Conservation (phyloP, 2,329 filamentous ascomycete species). For the Trichophyton mentagrophytes region DNA sequence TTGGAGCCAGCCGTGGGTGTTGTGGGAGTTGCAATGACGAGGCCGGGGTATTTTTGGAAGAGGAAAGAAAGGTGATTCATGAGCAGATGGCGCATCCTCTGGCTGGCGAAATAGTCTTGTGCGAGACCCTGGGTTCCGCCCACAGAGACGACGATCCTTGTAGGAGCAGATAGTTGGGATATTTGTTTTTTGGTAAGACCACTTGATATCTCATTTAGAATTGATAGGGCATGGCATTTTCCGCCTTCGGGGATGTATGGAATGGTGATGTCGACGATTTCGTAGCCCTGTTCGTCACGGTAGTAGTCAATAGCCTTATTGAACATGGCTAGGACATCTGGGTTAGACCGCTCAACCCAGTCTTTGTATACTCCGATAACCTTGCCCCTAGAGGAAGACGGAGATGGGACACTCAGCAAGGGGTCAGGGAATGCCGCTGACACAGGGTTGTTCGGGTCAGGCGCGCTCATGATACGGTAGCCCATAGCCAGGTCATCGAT, state of each 20-base stretch:
- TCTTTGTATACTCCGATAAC: conserved; percentile 56
- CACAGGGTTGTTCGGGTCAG: conserved; percentile 50
- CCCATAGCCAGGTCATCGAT: conserved; percentile 66
- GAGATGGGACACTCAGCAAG: conserved; percentile 34
- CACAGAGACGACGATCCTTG: conserved; percentile 56
- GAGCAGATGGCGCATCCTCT: conserved; percentile 58
- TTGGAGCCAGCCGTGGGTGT: conserved; percentile 65
- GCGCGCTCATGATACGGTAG: conserved; percentile 67
- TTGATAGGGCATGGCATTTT: conserved; percentile 62
- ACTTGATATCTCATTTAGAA: conserved; percentile 57
- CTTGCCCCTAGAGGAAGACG: conserved; percentile 33
- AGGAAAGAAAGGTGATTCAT: conserved; percentile 67
- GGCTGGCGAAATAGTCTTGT: conserved; percentile 58
- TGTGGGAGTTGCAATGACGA: conserved; percentile 69
- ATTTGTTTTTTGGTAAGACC: conserved; percentile 40
- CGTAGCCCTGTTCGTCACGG: conserved; percentile 25
- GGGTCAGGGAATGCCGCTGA: conserved; percentile 50
- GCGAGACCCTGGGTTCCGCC: conserved; percentile 49
- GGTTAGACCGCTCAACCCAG: conserved; percentile 59
- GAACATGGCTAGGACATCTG: conserved; percentile 50
- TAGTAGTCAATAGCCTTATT: conserved; percentile 48
- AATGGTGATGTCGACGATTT: conserved; percentile 39
- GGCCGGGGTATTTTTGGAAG: conserved; percentile 56
- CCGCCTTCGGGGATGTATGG: conserved; percentile 55
- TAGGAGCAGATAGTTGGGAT: conserved; percentile 49